These are phyloP conservation scores for Emergomyces orientalis DNA, from an alignment of 2,329 filamentous ascomycete species.

Conservation along the genomic window DNA sequence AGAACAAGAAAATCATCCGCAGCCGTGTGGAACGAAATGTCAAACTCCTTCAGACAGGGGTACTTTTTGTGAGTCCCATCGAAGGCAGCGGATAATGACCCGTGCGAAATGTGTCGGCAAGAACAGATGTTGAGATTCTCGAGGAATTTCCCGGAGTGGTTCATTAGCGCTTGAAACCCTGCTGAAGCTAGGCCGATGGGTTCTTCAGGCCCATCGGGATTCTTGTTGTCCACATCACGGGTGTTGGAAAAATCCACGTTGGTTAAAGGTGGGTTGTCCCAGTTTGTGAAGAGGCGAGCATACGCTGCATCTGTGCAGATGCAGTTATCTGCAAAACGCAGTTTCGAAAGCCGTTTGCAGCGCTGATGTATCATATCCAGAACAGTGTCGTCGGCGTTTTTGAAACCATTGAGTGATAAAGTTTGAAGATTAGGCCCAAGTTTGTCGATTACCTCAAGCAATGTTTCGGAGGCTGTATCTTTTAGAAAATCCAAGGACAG, in stretches of 20 bases:
- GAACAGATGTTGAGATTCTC: conserved; percentile 66
- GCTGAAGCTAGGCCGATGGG: conserved; percentile 63
- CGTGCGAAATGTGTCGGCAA: conserved; percentile 67
- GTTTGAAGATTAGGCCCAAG: conserved; percentile 63
- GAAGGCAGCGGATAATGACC: conserved; percentile 69
- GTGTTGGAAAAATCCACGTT: conserved; percentile 69
- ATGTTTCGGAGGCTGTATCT: conserved; percentile 46
- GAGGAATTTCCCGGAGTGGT: conserved; percentile 62
- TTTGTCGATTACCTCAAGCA: conserved; percentile 52
- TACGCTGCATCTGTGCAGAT: conserved; percentile 67
- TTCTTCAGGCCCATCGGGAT: conserved; percentile 54
- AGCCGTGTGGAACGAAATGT: conserved; percentile 57
- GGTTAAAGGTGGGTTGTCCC: conserved; percentile 62
- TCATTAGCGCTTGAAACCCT: conserved; percentile 74
- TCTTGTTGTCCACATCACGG: conserved; percentile 63
- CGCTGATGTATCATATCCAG: conserved; percentile 60
- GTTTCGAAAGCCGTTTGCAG: conserved; percentile 60
- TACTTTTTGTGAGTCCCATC: conserved; percentile 26
- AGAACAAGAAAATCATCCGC: conserved; percentile 39
- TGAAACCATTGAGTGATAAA: conserved; percentile 63
- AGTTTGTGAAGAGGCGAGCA: conserved; percentile 60
- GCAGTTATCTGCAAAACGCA: conserved; percentile 72
- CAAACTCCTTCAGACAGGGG: conserved; percentile 58
- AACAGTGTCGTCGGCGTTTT: conserved; percentile 57
- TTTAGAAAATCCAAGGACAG: conserved; percentile 61